These are phyloP conservation scores for Solanum hybrid DNA, from an alignment of 305 asterid species.

Conservation along the genomic window DNA sequence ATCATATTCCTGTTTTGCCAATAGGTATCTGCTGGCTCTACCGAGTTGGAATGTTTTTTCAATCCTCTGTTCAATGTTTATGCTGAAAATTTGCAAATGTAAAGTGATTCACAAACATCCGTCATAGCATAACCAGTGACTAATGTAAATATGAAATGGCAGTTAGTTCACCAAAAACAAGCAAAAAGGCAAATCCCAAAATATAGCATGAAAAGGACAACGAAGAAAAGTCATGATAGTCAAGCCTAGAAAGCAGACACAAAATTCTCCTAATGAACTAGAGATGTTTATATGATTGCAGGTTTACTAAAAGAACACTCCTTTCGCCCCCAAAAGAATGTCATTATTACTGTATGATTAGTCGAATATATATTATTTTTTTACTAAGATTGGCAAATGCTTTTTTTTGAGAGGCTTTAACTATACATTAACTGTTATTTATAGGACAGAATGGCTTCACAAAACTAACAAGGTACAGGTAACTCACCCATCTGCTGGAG, in stretches of 20 bases:
- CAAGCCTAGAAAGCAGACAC: not conserved
- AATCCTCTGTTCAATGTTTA: constrained; percentile 64
- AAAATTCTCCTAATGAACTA: not conserved
- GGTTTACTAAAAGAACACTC: not conserved
- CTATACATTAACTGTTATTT: too few species aligned
- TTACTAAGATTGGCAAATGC: too few species aligned
- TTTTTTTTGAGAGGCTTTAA: too few species aligned
- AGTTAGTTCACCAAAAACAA: not conserved
- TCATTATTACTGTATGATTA: too few species aligned
- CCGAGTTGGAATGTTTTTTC: constrained; percentile 82
- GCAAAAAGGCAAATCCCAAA: not conserved
- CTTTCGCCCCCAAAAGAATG: not conserved
- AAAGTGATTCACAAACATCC: not conserved
- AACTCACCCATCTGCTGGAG: constrained; percentile 78
- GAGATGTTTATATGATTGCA: not conserved
- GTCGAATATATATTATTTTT: too few species aligned
- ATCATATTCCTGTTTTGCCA: constrained; percentile 77
- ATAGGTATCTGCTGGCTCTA: constrained; percentile 62
- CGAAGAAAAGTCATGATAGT: too few species aligned
- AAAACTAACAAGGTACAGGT: not conserved
- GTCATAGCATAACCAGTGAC: not conserved
- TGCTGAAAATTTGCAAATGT: constrained; percentile 26
- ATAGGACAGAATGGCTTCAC: not conserved
- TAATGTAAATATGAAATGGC: not conserved
- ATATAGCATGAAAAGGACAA: not conserved